A percentile compares a stretch with the other conserved stretches of the same genome.
phyloP scores from a whole-genome alignment of 2,329 filamentous ascomycete genomes.

The Ascochyta lentis region DNA sequence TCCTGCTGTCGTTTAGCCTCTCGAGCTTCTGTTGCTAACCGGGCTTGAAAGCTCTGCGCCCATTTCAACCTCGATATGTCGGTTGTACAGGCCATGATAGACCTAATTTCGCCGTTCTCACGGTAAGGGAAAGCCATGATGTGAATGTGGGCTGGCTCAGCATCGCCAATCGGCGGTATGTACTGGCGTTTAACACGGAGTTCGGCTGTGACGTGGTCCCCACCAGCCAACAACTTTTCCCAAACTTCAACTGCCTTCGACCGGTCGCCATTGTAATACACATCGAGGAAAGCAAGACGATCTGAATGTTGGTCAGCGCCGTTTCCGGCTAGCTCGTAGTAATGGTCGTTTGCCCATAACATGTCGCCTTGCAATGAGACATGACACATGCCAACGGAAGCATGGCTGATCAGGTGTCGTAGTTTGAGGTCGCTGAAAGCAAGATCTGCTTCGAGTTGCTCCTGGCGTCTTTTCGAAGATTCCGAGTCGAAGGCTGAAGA shows the following conservation, averaged over 20 bases:
- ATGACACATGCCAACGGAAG: conserved; percentile 45
- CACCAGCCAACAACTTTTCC: conserved; percentile 32
- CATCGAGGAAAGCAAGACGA: conserved; percentile 33
- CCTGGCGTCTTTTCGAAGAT: conserved; percentile 32
- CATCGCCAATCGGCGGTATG: conserved; percentile 38
- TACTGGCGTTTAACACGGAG: conserved; percentile 42
- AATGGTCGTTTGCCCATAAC: conserved; percentile 47
- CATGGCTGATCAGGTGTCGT: conserved; percentile 45
- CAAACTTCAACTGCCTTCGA: conserved; percentile 34
- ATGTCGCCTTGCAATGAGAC: conserved; percentile 38
- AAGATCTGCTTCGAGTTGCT: conserved; percentile 43
- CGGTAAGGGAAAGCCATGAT: conserved; percentile 46
- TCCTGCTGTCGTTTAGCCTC: conserved; percentile 50
- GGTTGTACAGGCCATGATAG: conserved; percentile 49
- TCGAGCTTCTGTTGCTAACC: conserved; percentile 46
- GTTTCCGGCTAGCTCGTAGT: conserved; percentile 38
- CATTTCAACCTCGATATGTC: conserved; percentile 51
- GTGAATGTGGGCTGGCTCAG: conserved; percentile 41
- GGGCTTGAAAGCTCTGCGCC: conserved; percentile 48
- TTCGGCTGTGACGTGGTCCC: conserved; percentile 36
- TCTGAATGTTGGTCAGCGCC: conserved; percentile 24
- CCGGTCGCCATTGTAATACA: conserved; percentile 38
- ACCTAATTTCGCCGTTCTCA: conserved; percentile 36
- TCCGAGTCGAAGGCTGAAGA: conserved; percentile 31
- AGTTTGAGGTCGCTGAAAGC: conserved; percentile 44